phyloP scores from a whole-genome alignment of 495 filamentous ascomycete genomes.

The Copromyces sp. region DNA sequence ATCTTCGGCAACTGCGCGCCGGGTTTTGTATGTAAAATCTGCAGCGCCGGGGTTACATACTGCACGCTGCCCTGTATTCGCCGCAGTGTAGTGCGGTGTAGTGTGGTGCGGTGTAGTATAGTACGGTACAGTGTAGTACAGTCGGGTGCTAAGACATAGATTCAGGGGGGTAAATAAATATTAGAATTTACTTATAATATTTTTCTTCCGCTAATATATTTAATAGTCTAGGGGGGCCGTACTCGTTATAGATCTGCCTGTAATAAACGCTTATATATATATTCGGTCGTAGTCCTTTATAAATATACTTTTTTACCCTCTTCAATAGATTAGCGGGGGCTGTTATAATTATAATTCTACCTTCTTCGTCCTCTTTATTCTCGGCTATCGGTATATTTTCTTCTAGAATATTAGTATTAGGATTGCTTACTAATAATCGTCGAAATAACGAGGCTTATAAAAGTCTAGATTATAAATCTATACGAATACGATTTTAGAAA shows the following conservation, averaged over 20 bases:
- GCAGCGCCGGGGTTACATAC: too few species aligned
- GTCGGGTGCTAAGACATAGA: neutral
- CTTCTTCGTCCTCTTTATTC: neutral
- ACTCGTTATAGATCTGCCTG: neutral
- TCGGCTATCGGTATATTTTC: neutral
- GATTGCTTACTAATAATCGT: too few species aligned
- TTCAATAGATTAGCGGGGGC: neutral
- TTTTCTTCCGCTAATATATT: neutral
- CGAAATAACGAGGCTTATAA: too few species aligned
- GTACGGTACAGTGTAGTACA: too few species aligned
- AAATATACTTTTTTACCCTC: neutral
- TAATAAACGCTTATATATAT: neutral
- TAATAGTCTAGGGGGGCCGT: neutral
- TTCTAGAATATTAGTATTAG: neutral
- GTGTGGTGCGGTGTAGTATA: too few species aligned
- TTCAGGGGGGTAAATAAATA: too few species aligned
- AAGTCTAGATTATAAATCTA: too few species aligned
- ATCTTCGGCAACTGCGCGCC: too few species aligned
- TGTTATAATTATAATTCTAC: neutral
- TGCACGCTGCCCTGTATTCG: too few species aligned
- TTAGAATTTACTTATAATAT: neutral
- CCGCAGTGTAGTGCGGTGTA: too few species aligned
- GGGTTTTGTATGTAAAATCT: neutral
- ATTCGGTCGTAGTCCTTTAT: neutral
- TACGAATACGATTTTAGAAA: too few species aligned